These are phyloP conservation scores for Leucaena leucocephala DNA, from an alignment of 306 rosid genomes.

Conservation along the genomic window DNA sequence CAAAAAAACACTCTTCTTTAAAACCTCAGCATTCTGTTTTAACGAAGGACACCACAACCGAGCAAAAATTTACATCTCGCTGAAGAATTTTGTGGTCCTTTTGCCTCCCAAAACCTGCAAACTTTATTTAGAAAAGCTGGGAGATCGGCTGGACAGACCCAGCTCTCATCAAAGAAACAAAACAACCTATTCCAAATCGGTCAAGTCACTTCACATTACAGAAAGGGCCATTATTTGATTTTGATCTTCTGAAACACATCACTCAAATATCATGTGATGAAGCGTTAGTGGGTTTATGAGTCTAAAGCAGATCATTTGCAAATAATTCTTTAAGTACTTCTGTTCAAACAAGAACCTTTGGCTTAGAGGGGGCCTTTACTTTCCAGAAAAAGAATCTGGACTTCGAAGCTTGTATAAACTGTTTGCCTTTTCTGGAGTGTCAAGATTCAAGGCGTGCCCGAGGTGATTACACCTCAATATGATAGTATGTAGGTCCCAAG, in stretches of 20 bases:
- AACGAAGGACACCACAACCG: not conserved
- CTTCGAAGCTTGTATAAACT: not conserved
- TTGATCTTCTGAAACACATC: not conserved
- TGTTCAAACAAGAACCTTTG: not conserved
- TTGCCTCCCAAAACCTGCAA: not conserved
- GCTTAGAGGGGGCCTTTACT: not conserved
- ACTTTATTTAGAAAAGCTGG: not conserved
- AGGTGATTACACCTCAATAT: not conserved
- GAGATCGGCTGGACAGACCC: too few species aligned
- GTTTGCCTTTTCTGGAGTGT: too few species aligned
- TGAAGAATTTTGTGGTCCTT: not conserved
- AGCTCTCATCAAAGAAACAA: not conserved
- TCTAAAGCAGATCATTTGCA: not conserved
- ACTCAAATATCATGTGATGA: not conserved
- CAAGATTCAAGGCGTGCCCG: too few species aligned
- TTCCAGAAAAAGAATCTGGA: not conserved
- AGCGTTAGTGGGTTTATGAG: not conserved
- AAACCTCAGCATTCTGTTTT: not conserved
- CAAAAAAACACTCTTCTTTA: not conserved
- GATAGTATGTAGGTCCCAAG: not conserved
- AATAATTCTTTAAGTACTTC: not conserved
- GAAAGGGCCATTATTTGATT: not conserved
- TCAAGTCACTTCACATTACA: not conserved
- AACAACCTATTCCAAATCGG: not conserved
- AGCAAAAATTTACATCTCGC: not conserved